Base-by-base conservation (phyloP, 768 basidiomycete genomes). In the Epithele typhae region DNA sequence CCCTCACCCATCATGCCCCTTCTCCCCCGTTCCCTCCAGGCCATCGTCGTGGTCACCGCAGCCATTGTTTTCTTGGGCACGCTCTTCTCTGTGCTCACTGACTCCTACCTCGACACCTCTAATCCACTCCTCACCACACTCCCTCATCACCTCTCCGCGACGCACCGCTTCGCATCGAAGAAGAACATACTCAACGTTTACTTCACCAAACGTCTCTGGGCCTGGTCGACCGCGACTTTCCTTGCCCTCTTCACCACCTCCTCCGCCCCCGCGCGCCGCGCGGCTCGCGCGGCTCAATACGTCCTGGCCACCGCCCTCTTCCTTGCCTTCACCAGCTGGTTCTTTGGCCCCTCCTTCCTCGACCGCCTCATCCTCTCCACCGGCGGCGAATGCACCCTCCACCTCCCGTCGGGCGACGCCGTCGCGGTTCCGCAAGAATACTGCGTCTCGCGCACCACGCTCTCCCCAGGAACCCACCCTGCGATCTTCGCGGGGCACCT, bases 201-300 rank as follows among this genome's bases (percentile, higher is more conserved):
- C 57, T 94, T 95, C 67, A 90, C 94, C 61, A 98, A 98, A 68
- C 74, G 78, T 43, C 81, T 86, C 19, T 96, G 95, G 93, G 90
- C 69, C 0, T 96, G 93, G 92, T 93, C 92, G 1, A 75, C 88
- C 6, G 71, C 71, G 25, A 72, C 77, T 0, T 91, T 89, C 57
- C 59, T 82, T 45, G 56, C 75, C 45, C 69, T 75, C 21, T 85
- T 77, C 73, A 23, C 74, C 40, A 82, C 86, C 1, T 75, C 77
- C 52, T 78, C 84, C 4, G 62, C 69, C 2, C 59, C 62, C 9
- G 62, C 64, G 3, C 74, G 75, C 24, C 68, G 72, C 1, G 49
- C 56, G 9, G 44, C 64, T 18, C 72, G 83, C 35, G 49, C 83
- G 14, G 35, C 62, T 49, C 77, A 81, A 54, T 92, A 77, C 75